Percentiles rank a stretch among this genome's conserved stretches.
Evolutionary conservation across 2,329 filamentous ascomycete genomes (phyloP).

Genomic region (Cladobotryum mycophilum): DNA sequence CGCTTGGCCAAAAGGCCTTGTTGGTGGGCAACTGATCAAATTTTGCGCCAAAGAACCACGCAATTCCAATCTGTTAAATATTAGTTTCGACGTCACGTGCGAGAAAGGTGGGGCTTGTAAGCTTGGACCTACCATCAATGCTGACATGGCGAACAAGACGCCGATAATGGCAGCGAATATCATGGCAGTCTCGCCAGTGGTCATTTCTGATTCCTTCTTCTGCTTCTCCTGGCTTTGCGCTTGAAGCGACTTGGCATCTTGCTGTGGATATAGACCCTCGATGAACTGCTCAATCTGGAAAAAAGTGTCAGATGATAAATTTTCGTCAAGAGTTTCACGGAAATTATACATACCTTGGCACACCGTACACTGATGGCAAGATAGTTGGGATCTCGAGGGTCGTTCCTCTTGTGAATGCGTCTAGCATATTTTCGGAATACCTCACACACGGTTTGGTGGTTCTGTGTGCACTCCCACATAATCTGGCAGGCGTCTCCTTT

Average conservation of each 20-base stretch:
- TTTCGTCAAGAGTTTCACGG: not conserved
- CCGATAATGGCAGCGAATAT: constrained; percentile 61
- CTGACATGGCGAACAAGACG: constrained; percentile 65
- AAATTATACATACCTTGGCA: constrained; percentile 57
- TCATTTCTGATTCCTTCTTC: constrained; percentile 39
- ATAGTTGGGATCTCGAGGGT: constrained; percentile 86
- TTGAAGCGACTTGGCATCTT: constrained; percentile 59
- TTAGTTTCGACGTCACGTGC: not conserved
- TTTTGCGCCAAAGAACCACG: constrained; percentile 74
- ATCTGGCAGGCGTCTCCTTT: constrained; percentile 88
- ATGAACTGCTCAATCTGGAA: constrained; percentile 87
- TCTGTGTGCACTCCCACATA: constrained; percentile 91
- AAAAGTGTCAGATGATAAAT: constrained; percentile 12
- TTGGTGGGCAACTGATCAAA: constrained; percentile 51
- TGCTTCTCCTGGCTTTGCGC: constrained; percentile 30
- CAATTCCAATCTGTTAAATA: constrained; percentile 59
- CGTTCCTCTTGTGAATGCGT: constrained; percentile 88
- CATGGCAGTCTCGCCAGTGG: constrained; percentile 55
- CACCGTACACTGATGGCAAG: constrained; percentile 86
- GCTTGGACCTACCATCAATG: constrained; percentile 65
- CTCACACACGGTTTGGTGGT: constrained; percentile 72
- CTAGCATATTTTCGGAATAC: constrained; percentile 73
- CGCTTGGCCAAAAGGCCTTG: constrained; percentile 8
- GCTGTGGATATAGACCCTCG: constrained; percentile 82
- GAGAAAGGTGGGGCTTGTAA: not conserved